Conservation (phyloP, 2,329 filamentous ascomycete genomes). For the Xenosphaeropsis pyriputrescens region DNA sequence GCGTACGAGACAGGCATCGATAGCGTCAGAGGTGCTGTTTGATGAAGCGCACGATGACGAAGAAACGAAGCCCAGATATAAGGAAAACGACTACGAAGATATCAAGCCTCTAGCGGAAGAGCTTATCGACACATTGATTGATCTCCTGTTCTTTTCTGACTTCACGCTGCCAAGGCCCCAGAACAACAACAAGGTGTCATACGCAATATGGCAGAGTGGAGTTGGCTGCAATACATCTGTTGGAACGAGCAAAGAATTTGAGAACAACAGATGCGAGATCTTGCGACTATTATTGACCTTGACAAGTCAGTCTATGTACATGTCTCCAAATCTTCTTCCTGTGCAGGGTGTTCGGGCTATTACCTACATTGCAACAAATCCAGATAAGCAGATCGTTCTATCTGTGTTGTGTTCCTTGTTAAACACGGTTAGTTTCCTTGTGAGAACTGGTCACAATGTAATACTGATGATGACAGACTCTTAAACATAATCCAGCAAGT, state of each 20-base stretch:
- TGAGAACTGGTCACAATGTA: not conserved
- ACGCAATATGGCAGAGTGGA: conserved; percentile 95
- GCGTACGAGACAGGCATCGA: conserved; percentile 36
- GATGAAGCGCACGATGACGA: conserved; percentile 51
- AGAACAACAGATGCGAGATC: conserved; percentile 86
- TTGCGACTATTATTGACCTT: conserved; percentile 74
- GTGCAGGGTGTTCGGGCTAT: conserved; percentile 71
- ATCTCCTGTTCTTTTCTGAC: conserved; percentile 81
- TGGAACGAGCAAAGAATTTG: conserved; percentile 78
- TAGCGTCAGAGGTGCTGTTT: conserved; percentile 67
- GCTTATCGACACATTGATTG: conserved; percentile 76
- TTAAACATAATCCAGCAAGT: conserved; percentile 89
- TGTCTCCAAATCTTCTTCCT: conserved; percentile 64
- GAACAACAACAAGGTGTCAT: conserved; percentile 68
- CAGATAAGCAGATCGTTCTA: conserved; percentile 83
- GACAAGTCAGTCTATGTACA: conserved; percentile 86
- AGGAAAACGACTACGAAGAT: conserved; percentile 57
- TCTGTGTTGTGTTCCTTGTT: conserved; percentile 84
- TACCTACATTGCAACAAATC: conserved; percentile 76
- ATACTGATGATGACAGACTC: conserved; percentile 37
- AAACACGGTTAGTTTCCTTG: conserved; percentile 58
- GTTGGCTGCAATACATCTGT: conserved; percentile 88
- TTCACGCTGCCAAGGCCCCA: conserved; percentile 69
- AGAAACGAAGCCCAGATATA: conserved; percentile 30
- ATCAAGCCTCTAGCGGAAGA: conserved; percentile 83